Conservation (phyloP, 139 green algal species). For the Raphidocelis subcapitata region DNA sequence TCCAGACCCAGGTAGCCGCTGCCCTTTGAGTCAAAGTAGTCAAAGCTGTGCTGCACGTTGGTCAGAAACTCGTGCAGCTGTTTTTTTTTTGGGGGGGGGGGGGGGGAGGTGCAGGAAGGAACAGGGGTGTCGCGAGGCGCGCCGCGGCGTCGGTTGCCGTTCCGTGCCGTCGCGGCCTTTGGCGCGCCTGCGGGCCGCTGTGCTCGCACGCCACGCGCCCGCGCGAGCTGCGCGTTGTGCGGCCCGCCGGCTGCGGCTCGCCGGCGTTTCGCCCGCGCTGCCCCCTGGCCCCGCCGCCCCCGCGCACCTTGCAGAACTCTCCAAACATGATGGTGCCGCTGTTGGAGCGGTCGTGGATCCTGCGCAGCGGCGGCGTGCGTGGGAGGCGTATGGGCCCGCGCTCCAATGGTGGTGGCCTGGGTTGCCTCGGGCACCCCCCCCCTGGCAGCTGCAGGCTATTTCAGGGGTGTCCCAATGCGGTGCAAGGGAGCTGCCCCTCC, state of each 20-base stretch:
- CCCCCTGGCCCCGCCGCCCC: no score
- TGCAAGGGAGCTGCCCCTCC: no score
- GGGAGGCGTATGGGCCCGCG: neutral
- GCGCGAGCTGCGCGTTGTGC: neutral
- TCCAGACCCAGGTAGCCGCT: slow-evolving; percentile 5
- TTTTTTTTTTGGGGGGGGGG: no score
- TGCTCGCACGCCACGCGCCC: neutral
- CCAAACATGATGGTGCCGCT: slow-evolving; percentile 29
- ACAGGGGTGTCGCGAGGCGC: no score
- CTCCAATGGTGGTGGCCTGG: neutral
- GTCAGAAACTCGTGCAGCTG: slow-evolving; percentile 58
- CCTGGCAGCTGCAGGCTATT: no score
- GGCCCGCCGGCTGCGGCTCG: neutral
- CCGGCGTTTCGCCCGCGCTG: neutral
- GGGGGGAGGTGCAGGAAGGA: no score
- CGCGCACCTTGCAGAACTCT: slow-evolving; percentile 25
- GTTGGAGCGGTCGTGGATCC: slow-evolving; percentile 31
- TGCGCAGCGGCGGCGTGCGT: neutral
- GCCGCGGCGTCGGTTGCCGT: no score
- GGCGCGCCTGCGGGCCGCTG: no score
- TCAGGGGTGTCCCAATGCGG: no score
- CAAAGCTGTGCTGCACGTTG: slow-evolving; percentile 43
- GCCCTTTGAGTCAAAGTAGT: slow-evolving; percentile 31
- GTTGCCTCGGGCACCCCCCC: neutral
- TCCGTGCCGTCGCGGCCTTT: neutral